These are phyloP conservation scores for Aspergillus brasiliensis DNA, from an alignment of 2,329 filamentous ascomycete species.

Conservation along the genomic window DNA sequence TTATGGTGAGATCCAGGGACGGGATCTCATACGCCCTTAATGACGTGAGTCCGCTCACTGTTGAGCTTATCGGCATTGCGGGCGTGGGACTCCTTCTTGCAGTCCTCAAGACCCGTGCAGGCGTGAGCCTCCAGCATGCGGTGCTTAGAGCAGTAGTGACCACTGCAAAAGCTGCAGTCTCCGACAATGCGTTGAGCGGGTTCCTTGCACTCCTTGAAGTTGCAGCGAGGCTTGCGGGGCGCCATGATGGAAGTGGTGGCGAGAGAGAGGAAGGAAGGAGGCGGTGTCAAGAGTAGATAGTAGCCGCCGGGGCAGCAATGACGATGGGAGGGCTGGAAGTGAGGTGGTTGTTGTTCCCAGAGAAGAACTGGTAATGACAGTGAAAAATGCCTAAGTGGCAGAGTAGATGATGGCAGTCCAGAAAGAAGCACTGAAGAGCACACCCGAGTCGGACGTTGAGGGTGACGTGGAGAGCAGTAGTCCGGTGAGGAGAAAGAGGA, in stretches of 20 bases:
- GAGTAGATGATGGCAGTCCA: background rate
- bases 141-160: conserved; percentile 94
- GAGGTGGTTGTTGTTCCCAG: background rate
- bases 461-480: conserved; percentile 2
- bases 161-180: conserved; percentile 92
- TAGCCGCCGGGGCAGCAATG: conserved; percentile 14
- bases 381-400: background rate
- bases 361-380: background rate
- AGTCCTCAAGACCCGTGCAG: conserved; percentile 90
- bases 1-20: conserved; percentile 1
- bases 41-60: conserved; percentile 87
- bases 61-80: conserved; percentile 91
- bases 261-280: conserved; percentile 10
- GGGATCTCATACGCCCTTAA: conserved; percentile 75
- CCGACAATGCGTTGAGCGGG: conserved; percentile 90
- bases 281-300: background rate
- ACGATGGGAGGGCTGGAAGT: conserved; percentile 12
- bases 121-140: conserved; percentile 91
- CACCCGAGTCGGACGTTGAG: background rate
- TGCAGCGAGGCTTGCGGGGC: conserved; percentile 71
- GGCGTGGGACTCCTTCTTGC: conserved; percentile 95
- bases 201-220: conserved; percentile 85
- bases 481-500: conserved; percentile 1
- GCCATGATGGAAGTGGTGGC: conserved; percentile 34
- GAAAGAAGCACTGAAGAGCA: background rate